Conservation (phyloP, 495 filamentous ascomycete species). For the Neurospora cerealis region DNA sequence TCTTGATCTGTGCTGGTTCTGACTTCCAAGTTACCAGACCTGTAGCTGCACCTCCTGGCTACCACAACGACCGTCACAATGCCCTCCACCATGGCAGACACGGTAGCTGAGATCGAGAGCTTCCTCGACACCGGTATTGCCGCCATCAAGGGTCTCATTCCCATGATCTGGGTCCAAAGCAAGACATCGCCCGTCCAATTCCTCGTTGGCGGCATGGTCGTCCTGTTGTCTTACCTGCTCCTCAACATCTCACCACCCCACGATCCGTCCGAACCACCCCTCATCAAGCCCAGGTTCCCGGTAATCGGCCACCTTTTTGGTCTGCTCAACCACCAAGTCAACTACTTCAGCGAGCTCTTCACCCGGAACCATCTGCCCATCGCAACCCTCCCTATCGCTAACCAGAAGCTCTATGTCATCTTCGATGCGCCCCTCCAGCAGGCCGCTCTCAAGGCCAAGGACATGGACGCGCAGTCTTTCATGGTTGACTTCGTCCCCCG, state of each 20-base stretch:
- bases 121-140: slow-evolving; percentile 7
- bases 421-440: slow-evolving; percentile 20
- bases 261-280: slow-evolving; percentile 14
- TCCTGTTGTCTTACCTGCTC: not conserved
- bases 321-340: not conserved
- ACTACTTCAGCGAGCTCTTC: slow-evolving; percentile 7
- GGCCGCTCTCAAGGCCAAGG: slow-evolving; percentile 20
- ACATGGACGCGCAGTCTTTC: slow-evolving; percentile 6
- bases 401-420: slow-evolving; percentile 13
- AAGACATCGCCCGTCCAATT: slow-evolving; percentile 11
- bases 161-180: slow-evolving; percentile 16
- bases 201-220: slow-evolving; percentile 4
- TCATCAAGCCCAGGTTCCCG: slow-evolving; percentile 8
- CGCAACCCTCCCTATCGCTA: slow-evolving; percentile 29
- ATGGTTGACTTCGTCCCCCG: slow-evolving; percentile 2
- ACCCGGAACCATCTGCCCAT: slow-evolving; percentile 14
- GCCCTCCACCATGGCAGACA: not conserved
- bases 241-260: slow-evolving; percentile 2
- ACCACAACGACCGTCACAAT: not conserved
- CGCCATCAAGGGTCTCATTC: slow-evolving; percentile 10
- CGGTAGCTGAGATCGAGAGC: not conserved
- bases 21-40: accelerated
- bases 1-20: not conserved
- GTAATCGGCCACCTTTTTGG: slow-evolving; percentile 14
- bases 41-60: not conserved